phyloP scores from a whole-genome alignment of 208 protist species.

The Leishmania major region DNA sequence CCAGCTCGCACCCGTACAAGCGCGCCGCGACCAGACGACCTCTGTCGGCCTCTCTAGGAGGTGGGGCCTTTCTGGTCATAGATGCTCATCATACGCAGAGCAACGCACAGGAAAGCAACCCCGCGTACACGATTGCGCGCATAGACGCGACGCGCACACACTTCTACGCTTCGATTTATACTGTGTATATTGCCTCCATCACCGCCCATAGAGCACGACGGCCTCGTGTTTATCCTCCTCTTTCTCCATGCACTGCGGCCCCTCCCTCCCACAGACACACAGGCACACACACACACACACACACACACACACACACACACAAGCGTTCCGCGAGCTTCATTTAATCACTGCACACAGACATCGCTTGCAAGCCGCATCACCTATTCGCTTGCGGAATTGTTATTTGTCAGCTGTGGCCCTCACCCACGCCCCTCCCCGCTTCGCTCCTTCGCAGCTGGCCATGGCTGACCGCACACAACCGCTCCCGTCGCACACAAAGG shows the following conservation, averaged over 20 bases:
- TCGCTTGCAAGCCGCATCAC: neutral
- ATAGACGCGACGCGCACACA: neutral
- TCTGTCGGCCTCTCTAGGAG: neutral
- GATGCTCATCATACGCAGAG: neutral
- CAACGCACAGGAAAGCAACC: neutral
- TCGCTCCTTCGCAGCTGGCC: neutral
- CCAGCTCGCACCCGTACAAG: neutral
- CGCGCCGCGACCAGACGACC: neutral
- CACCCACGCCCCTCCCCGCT: neutral
- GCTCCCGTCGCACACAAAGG: conserved; percentile 6
- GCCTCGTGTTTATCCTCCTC: neutral
- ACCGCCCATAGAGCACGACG: neutral
- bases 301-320: neutral
- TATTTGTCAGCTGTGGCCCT: neutral
- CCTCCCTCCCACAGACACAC: neutral
- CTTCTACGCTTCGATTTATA: neutral
- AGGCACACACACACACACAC: neutral
- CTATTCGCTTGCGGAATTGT: neutral
- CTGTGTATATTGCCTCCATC: neutral
- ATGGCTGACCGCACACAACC: neutral
- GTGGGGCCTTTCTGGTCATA: neutral
- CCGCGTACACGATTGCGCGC: neutral
- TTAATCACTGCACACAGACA: neutral
- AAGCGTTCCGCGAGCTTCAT: neutral
- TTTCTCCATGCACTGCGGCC: neutral